Base-by-base conservation (phyloP, 2,329 filamentous ascomycete species). In the Westerdykella ornata region DNA sequence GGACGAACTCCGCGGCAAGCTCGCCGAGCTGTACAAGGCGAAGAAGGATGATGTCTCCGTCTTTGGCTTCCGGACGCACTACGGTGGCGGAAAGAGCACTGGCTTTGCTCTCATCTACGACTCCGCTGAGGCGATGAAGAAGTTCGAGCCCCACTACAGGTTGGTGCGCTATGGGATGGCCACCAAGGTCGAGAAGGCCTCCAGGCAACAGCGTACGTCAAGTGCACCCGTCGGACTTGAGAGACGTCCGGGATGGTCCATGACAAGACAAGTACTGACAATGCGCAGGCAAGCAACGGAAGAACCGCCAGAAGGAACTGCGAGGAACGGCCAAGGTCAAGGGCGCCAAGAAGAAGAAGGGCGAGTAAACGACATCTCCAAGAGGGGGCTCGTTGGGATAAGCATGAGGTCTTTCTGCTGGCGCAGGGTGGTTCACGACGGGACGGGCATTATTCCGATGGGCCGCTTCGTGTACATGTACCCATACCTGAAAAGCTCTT, bases 261-360 rank as follows among this genome's bases (percentile, higher is more conserved):
- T 15, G 14, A 16, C 30, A 30, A 42, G 43, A 61, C 15, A 41
- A 26, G 55, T 54, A 52, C 57, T 65, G 56, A 65, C 60, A 49
- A 30, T 38, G 39, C 31, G 78, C 75, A 97, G 90, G 90, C 84
- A 98, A 98, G 82, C 92, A 97, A 80, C 86, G 92, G 80, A 98
- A 98, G 88, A 98, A 98, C 87, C 83, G 90, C 74, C 82, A 86
- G 76, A 97, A 98, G 88, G 92, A 90, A 71, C 85, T 96, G 73
- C 86, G 92, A 64, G 92, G 92, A 72, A 94, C 88, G 66, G 90
- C 88, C 68, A 98, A 98, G 88, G 82, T 83, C 80, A 96, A 96
- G 87, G 88, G 88, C 72, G 84, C 83, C 70, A 82, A 83, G 78
- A 81, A 85, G 74, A 92, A 94, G 82, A 94, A 96, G 85, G 87